phyloP scores from a whole-genome alignment of 768 basidiomycete genomes.

The Rhizopogon vinicolor region DNA sequence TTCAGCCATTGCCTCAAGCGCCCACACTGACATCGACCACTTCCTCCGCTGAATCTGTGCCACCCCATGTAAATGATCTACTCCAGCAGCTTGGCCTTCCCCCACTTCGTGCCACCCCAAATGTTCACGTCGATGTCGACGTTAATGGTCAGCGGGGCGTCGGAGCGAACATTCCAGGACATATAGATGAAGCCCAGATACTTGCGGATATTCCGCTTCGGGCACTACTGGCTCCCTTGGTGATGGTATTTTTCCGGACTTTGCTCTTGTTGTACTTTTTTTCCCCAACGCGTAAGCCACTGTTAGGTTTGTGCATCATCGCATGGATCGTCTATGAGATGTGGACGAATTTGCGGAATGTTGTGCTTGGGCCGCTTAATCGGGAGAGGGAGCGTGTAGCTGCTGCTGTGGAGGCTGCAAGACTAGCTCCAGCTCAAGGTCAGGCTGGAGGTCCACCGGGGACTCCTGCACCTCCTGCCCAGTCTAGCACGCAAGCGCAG shows the following conservation, averaged over 20 bases:
- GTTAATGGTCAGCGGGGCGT: slow-evolving; percentile 11
- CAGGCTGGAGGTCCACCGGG: slow-evolving; percentile 20
- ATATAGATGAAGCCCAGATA: slow-evolving; percentile 26
- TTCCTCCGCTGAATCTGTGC: slow-evolving; percentile 23
- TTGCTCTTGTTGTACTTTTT: slow-evolving; percentile 71
- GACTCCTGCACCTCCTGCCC: slow-evolving; percentile 11
- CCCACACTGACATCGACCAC: slow-evolving; percentile 24
- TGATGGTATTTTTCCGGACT: slow-evolving; percentile 67
- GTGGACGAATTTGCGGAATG: slow-evolving; percentile 60
- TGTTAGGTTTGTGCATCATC: slow-evolving; percentile 61
- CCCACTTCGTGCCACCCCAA: slow-evolving; percentile 36
- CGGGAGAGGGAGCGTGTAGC: slow-evolving; percentile 27
- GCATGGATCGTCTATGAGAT: slow-evolving; percentile 75
- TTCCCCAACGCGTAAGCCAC: slow-evolving; percentile 66
- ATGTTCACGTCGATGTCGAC: slow-evolving; percentile 15
- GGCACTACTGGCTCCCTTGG: slow-evolving; percentile 59
- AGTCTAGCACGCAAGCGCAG: slow-evolving; percentile 10
- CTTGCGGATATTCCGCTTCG: slow-evolving; percentile 60
- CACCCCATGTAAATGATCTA: slow-evolving; percentile 53
- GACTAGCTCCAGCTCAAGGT: slow-evolving; percentile 15
- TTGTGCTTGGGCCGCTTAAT: slow-evolving; percentile 32
- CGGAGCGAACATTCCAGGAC: slow-evolving; percentile 11
- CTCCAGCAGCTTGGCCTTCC: slow-evolving; percentile 65
- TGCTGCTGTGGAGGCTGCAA: slow-evolving; percentile 15
- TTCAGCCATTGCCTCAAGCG: slow-evolving; percentile 36